Evolutionary conservation across 106 monocot species (phyloP), one percentile per base, ranked within the genome.

Genomic region (Xerophyta viscosa): DNA sequence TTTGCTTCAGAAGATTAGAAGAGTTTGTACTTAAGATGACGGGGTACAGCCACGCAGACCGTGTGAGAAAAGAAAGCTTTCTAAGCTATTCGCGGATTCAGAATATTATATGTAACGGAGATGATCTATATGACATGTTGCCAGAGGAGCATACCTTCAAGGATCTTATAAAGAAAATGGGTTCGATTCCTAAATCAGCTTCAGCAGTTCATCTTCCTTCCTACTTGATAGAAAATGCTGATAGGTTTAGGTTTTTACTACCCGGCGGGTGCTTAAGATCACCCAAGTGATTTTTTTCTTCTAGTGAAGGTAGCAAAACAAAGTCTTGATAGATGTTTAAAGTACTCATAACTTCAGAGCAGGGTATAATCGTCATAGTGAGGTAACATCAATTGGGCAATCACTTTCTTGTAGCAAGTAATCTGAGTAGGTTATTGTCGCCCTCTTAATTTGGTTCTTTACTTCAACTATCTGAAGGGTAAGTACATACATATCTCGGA

Each of bases 11-110:
- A 24, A 24, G 55, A 20, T 70, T 87, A 7, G 68, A 43, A 4
- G 83, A 87, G 26, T 93, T 93, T 55, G 44, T 70, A 4, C 87
- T 93, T 62, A 87, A 93, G 56, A 93, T 93, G 92, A 83, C 69
- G 48, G 83, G 87, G 0, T 93, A 93, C 57, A 93, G 92, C 54
- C 87, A 93, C 58, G 77, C 71, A 9, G 92, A 93, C 29, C 59
- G 92, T 2, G 60, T 93, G 6, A 79, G 65, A 59, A 80, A 66
- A 20, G 17, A 53, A 4, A 71, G 69, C 24, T 65, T 58, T 58
- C 62, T 79, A 54, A 70, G 70, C 27, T 69, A 65, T 0, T 20
- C 24, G 0, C 79, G 88, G 50, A 84, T 89, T 50, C 88, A 89
- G 45, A 66, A 84, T 28, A 72, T 89, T 20, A 83, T 89, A 21